Percentiles rank a stretch among this genome's conserved stretches.
These are phyloP conservation scores for Leccinum pachyderme DNA, from an alignment of 1,284 basidiomycete species.

Conservation along the genomic window DNA sequence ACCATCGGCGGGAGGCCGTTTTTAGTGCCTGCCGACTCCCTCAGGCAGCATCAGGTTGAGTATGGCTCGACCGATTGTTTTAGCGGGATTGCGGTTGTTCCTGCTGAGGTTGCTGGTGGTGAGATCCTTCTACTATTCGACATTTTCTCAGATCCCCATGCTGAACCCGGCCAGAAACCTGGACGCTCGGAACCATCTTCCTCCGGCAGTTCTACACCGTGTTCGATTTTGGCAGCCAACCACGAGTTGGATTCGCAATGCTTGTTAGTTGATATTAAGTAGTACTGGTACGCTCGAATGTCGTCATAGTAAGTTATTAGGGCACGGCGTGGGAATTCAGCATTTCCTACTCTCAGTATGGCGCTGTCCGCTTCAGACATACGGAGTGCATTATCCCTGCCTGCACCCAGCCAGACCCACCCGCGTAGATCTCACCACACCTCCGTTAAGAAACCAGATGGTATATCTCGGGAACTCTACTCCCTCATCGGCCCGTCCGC, in stretches of 20 bases:
- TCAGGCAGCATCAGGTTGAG: neutral
- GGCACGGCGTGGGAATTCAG: neutral
- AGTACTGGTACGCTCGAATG: too few species aligned
- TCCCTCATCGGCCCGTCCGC: constrained; percentile 91
- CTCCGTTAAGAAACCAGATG: constrained; percentile 70
- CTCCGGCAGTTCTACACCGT: neutral
- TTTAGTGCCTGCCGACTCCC: neutral
- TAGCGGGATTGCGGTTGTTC: neutral
- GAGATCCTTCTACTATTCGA: neutral
- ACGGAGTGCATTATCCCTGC: constrained; percentile 73
- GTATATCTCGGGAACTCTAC: constrained; percentile 91
- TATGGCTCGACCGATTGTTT: neutral
- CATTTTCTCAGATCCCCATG: neutral
- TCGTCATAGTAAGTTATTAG: too few species aligned
- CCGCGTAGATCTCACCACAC: constrained; percentile 12
- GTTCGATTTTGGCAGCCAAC: neutral
- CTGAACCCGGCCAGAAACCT: neutral
- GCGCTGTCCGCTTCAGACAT: constrained; percentile 76
- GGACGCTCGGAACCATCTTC: neutral
- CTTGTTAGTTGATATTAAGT: too few species aligned
- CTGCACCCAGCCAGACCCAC: constrained; percentile 12
- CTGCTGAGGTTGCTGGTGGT: neutral
- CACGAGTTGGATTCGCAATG: neutral
- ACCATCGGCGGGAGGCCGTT: neutral
- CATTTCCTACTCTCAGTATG: constrained; percentile 29